Base-by-base conservation (phyloP, 2,329 filamentous ascomycete genomes). In the Colletotrichum sp. region DNA sequence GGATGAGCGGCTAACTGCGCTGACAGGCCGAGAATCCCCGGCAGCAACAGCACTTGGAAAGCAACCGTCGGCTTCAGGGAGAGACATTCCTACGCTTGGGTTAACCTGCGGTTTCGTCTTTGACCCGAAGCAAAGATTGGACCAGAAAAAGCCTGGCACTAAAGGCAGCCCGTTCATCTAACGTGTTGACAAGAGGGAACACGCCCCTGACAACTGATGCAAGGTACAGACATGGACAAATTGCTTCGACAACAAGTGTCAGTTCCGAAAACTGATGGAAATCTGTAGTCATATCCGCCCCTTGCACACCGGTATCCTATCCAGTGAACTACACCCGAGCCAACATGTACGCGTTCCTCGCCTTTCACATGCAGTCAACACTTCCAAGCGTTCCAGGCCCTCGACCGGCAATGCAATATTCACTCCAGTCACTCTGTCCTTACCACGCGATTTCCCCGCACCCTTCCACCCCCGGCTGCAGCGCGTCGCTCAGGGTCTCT, bases 221-320 rank as follows among this genome's bases (percentile, higher is more conserved):
- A 30, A 60, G 32, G 55, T 39, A 30, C 36, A 52, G 28, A 34
- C 18, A 34, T 28, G 26, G 24, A 26, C 57, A 21, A 8, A 34
- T 7, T 18, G 24, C 55, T 59, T 59, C 55, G 26, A 59, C n/a
- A 10, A 13, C 44, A 52, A 13, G 44, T 52, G 10, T 52, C 44
- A 21, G 2, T 52, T 52, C n/a, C 44, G n/a, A 52, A 21, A 52
- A 52, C n/a, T 52, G 44, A 52, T 49, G 44, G 26, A 60, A 60
- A 26, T 12, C 24, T 30, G 2, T n/a, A 3, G 18, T 60, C 36
- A 71, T 67, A 67, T 63, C 62, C 69, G 72, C 72, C 69, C 72
- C 69, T 49, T 67, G 69, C 69, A 66, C 72, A 75, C 72, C 72
- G 72, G 72, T 72, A 15, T 18, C 24, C 55, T 10, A 62, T 34